phyloP scores from a whole-genome alignment of 306 rosid species.

The Carpinus viminea region DNA sequence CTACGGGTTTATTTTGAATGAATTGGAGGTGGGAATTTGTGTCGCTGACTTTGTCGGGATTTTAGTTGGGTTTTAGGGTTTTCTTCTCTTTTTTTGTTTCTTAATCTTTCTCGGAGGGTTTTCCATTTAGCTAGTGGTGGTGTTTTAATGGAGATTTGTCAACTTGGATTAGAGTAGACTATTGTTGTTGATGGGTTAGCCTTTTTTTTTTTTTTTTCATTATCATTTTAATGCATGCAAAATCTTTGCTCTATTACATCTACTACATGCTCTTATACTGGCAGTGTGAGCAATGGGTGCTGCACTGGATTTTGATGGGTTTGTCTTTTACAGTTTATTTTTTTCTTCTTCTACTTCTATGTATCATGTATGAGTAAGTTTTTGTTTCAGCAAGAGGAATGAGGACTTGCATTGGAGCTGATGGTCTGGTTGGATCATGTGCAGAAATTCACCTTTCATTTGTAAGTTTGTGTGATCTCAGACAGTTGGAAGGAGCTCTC shows the following conservation, averaged over 20 bases:
- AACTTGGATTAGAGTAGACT: constrained; percentile 26
- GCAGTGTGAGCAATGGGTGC: background rate
- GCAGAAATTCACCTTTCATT: constrained; percentile 16
- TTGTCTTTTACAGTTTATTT: background rate
- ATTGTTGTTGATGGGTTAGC: constrained; percentile 32
- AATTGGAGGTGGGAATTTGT: constrained; percentile 24
- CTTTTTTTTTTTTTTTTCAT: background rate
- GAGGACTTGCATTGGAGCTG: constrained; percentile 10
- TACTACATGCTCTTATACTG: background rate
- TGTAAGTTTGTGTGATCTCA: constrained; percentile 30
- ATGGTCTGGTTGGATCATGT: background rate
- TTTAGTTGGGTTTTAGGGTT: constrained; percentile 53
- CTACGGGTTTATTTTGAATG: constrained; percentile 9
- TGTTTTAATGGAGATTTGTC: constrained; percentile 19
- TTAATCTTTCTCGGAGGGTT: background rate
- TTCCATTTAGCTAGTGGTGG: constrained; percentile 22
- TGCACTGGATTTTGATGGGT: background rate
- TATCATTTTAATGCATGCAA: constrained; percentile 16
- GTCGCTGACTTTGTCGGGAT: constrained; percentile 30
- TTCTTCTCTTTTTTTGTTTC: background rate
- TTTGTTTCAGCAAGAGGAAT: background rate
- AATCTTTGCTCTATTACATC: constrained; percentile 3
- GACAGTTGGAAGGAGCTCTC: constrained; percentile 34
- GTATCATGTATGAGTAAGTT: background rate
- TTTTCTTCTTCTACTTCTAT: background rate